Conservation (phyloP, 78 protist genomes). For the Chrysochromulina parva region DNA sequence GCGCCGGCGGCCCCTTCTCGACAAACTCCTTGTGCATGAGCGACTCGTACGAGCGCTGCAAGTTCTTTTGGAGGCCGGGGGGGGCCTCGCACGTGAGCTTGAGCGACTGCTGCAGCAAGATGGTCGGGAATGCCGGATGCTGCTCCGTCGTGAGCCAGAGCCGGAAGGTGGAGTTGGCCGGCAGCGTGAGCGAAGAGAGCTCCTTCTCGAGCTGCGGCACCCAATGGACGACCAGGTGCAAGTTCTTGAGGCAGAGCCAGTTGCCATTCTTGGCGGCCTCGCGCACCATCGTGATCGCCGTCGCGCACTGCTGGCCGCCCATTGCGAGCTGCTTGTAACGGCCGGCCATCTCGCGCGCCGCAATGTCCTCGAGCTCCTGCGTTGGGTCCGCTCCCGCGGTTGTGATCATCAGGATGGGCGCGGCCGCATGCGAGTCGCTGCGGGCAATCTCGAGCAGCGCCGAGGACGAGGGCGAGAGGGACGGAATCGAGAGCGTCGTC, state of each 20-base stretch:
- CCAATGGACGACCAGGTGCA: conserved; percentile 84
- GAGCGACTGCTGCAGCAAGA: conserved; percentile 51
- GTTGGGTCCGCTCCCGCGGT: conserved; percentile 86
- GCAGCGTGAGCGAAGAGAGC: conserved; percentile 39
- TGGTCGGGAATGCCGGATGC: conserved; percentile 61
- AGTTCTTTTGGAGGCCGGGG: conserved; percentile 78
- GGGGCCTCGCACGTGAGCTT: conserved; percentile 88
- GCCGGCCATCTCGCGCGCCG: conserved; percentile 30
- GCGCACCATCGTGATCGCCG: conserved; percentile 55
- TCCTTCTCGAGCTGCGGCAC: conserved; percentile 68
- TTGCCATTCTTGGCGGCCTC: conserved; percentile 55
- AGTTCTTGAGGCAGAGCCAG: conserved; percentile 83
- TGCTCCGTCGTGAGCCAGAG: conserved; percentile 86
- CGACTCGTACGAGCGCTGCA: conserved; percentile 65
- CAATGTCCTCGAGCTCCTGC: conserved; percentile 61
- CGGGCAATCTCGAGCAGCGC: background rate
- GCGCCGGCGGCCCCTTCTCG: background rate
- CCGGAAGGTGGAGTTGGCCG: conserved; percentile 63
- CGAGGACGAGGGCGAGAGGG: background rate
- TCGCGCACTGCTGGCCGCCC: conserved; percentile 69
- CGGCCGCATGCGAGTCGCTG: background rate
- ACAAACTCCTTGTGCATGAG: conserved; percentile 31
- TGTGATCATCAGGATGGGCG: conserved; percentile 64
- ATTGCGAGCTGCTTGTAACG: conserved; percentile 69
- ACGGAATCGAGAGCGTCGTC: background rate